These are phyloP conservation scores for Solanum etuberosum DNA, from an alignment of 257 asterid species.

Conservation along the genomic window DNA sequence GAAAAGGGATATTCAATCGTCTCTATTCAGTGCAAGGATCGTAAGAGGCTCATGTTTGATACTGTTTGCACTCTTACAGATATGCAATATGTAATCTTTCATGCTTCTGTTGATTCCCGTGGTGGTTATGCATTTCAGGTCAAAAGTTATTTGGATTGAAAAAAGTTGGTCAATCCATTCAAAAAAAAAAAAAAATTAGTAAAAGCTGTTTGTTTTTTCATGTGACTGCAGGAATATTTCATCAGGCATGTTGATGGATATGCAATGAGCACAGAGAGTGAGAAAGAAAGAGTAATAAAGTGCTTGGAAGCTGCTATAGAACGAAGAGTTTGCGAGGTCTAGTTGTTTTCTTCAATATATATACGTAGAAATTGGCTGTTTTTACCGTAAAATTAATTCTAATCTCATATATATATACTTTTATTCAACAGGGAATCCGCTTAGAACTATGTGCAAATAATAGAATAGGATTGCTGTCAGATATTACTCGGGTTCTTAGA, in stretches of 20 bases:
- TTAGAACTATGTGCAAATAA: conserved; percentile 49
- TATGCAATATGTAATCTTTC: conserved; percentile 64
- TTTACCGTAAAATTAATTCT: too few relatives aligned
- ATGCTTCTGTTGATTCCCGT: conserved; percentile 58
- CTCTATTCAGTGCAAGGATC: conserved; percentile 48
- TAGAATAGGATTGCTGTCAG: conserved; percentile 68
- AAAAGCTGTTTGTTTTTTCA: neutral
- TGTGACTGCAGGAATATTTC: conserved; percentile 66
- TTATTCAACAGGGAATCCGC: conserved; percentile 37
- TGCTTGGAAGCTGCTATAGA: conserved; percentile 75
- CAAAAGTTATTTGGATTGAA: neutral
- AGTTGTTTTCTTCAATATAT: neutral
- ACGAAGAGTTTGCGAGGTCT: conserved; percentile 65
- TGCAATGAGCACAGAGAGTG: conserved; percentile 40
- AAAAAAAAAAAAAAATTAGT: too few relatives aligned
- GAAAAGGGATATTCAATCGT: conserved; percentile 70
- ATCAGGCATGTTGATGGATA: conserved; percentile 52
- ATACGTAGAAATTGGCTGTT: neutral
- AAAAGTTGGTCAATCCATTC: neutral
- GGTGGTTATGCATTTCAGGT: conserved; percentile 65
- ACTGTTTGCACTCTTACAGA: conserved; percentile 75
- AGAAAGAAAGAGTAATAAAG: conserved; percentile 49
- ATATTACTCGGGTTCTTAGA: conserved; percentile 61
- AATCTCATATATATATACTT: neutral
- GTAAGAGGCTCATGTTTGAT: conserved; percentile 70